phyloP scores from a whole-genome alignment of 352 stramenopile genomes.

The Thalassiosira mediterranea region DNA sequence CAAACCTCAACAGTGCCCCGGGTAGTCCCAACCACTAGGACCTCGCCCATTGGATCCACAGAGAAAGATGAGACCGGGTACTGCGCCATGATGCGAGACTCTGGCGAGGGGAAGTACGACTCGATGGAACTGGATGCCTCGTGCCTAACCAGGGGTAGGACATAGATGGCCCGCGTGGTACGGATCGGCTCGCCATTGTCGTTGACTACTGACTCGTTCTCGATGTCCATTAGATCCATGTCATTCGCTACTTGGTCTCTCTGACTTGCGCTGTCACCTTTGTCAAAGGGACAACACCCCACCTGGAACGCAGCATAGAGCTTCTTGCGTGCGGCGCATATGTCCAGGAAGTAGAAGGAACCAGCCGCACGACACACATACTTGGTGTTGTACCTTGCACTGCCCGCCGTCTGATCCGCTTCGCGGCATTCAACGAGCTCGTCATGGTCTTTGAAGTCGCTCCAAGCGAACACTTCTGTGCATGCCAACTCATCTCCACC shows the following conservation, averaged over 20 bases:
- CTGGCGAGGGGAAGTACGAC: conserved; percentile 44
- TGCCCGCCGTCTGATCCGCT: too few species aligned
- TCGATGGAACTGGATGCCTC: conserved; percentile 9
- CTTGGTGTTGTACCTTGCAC: conserved; percentile 14
- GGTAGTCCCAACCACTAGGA: conserved; percentile 51
- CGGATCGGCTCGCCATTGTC: conserved; percentile 18
- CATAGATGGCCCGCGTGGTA: conserved; percentile 30
- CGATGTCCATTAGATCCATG: conserved; percentile 8
- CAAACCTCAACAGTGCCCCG: conserved; percentile 58
- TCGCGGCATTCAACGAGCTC: conserved; percentile 1
- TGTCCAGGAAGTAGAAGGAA: conserved; percentile 47
- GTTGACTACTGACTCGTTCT: conserved; percentile 10
- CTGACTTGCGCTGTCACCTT: background rate
- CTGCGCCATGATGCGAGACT: conserved; percentile 27
- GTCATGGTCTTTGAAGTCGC: conserved; percentile 9
- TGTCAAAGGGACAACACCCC: conserved; percentile 17
- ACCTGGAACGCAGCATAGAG: conserved; percentile 42
- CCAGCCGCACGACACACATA: conserved; percentile 44
- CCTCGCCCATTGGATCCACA: conserved; percentile 43
- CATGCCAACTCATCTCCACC: conserved; percentile 18
- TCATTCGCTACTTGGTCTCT: background rate
- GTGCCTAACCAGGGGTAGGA: conserved; percentile 19
- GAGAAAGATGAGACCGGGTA: conserved; percentile 46
- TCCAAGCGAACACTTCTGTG: conserved; percentile 59
- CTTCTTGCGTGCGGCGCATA: conserved; percentile 42